Evolutionary conservation across 768 basidiomycete genomes (phyloP).

Genomic region (Psilocybe cubensis): DNA sequence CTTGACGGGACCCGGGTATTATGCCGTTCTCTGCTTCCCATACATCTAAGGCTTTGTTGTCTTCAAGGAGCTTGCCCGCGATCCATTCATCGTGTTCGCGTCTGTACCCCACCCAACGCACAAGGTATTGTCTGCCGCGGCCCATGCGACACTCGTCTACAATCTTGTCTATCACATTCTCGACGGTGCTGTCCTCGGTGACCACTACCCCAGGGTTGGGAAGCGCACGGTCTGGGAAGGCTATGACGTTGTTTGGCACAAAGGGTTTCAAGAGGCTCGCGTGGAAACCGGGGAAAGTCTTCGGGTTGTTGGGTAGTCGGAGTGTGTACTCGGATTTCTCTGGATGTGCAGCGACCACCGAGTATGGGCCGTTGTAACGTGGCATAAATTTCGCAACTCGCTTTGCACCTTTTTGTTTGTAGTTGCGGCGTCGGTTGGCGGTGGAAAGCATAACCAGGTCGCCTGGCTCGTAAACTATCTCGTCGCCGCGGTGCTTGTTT

Average conservation of each 20-base stretch:
- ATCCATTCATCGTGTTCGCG: conserved; percentile 31
- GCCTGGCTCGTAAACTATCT: conserved; percentile 29
- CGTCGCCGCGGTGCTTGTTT: conserved; percentile 24
- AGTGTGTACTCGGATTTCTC: conserved; percentile 30
- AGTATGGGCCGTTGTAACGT: conserved; percentile 33
- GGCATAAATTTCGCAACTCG: conserved; percentile 47
- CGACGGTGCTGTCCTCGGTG: conserved; percentile 7
- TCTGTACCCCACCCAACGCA: conserved; percentile 34
- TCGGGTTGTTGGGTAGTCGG: conserved; percentile 27
- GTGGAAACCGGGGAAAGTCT: conserved; percentile 37
- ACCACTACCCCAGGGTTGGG: background rate
- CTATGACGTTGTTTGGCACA: conserved; percentile 27
- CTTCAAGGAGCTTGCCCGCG: conserved; percentile 17
- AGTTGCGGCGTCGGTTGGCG: conserved; percentile 29
- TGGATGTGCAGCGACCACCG: conserved; percentile 8
- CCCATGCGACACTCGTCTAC: conserved; percentile 25
- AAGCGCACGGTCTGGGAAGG: conserved; percentile 28
- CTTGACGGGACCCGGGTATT: too few species aligned
- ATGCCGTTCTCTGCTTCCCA: conserved; percentile 2
- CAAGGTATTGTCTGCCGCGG: conserved; percentile 31
- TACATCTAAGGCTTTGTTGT: conserved; percentile 26
- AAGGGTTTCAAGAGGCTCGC: conserved; percentile 28
- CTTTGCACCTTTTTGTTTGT: conserved; percentile 28
- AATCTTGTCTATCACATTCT: conserved; percentile 31
- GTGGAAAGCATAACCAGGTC: conserved; percentile 42